Percentiles rank a stretch among this genome's conserved stretches.
Evolutionary conservation across 257 asterid species (phyloP).

Genomic region (Buddleja alternifolia): DNA sequence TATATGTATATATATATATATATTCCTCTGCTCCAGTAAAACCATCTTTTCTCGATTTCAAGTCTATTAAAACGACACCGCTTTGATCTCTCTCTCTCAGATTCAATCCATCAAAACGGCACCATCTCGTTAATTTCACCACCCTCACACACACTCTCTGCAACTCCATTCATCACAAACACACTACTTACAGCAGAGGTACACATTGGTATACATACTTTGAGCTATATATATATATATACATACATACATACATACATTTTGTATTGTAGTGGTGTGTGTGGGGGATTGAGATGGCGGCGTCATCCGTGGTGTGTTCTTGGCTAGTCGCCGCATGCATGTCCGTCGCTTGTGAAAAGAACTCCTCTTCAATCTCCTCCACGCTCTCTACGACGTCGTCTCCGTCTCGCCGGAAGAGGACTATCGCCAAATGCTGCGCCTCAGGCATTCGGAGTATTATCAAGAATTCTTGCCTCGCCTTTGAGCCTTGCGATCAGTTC

Average conservation of each 20-base stretch:
- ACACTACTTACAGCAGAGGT: slow-evolving; percentile 11
- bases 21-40: too few species aligned
- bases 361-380: slow-evolving; percentile 45
- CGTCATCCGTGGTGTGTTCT: slow-evolving; percentile 64
- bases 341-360: slow-evolving; percentile 74
- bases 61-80: slow-evolving; percentile 19
- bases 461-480: slow-evolving; percentile 54
- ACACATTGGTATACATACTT: slow-evolving; percentile 6
- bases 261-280: slow-evolving; percentile 9
- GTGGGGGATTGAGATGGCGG: slow-evolving; percentile 44
- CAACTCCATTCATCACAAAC: too few species aligned
- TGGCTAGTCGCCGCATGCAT: slow-evolving; percentile 91
- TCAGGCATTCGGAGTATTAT: slow-evolving; percentile 49
- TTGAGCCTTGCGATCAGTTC: slow-evolving; percentile 64
- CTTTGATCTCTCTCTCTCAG: slow-evolving; percentile 31
- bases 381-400: slow-evolving; percentile 37
- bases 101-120: slow-evolving; percentile 39
- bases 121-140: slow-evolving; percentile 41
- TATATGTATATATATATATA: too few species aligned
- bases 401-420: slow-evolving; percentile 45
- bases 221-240: too few species aligned
- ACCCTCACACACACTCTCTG: slow-evolving; percentile 22
- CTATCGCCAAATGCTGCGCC: slow-evolving; percentile 43
- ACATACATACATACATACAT: slow-evolving; percentile 4
- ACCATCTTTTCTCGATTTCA: too few species aligned